phyloP scores from a whole-genome alignment of 495 filamentous ascomycete species.

The Penicillium psychrofluorescens region DNA sequence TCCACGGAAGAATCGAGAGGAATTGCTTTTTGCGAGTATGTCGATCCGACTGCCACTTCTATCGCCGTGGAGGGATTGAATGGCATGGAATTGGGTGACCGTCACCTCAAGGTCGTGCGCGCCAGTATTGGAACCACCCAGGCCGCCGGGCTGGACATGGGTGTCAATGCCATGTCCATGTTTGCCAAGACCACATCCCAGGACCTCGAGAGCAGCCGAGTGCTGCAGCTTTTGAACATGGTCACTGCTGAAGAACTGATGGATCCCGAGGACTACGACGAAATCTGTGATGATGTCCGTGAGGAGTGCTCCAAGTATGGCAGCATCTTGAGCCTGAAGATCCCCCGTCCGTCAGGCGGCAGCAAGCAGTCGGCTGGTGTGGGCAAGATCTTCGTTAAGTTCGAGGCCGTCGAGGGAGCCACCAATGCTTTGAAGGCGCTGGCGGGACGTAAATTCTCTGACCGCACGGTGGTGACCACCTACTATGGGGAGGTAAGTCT shows the following conservation, averaged over 20 bases:
- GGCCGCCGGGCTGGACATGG: constrained; percentile 82
- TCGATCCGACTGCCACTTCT: constrained; percentile 66
- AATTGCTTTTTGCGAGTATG: constrained; percentile 94
- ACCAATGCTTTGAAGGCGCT: constrained; percentile 76
- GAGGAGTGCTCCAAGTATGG: constrained; percentile 93
- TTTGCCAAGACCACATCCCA: constrained; percentile 85
- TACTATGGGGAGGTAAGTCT: constrained; percentile 91
- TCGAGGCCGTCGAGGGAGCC: constrained; percentile 69
- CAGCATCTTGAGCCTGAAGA: constrained; percentile 73
- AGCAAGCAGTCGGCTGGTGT: constrained; percentile 80
- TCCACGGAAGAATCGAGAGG: constrained; percentile 83
- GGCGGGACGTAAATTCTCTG: constrained; percentile 89
- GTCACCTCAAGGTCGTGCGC: constrained; percentile 73
- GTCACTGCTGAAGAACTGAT: constrained; percentile 93
- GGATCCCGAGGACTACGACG: constrained; percentile 90
- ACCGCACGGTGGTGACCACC: constrained; percentile 91
- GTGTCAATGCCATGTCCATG: constrained; percentile 98
- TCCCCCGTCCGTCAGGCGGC: constrained; percentile 77
- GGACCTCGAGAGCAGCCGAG: constrained; percentile 67
- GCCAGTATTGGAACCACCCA: constrained; percentile 92
- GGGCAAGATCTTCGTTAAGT: constrained; percentile 97
- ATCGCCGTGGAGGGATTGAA: constrained; percentile 89
- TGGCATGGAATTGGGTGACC: constrained; percentile 84
- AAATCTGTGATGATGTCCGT: constrained; percentile 87
- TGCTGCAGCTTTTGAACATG: constrained; percentile 94